Conservation (phyloP, 352 stramenopile genomes). For the Phytophthora crassamura region DNA sequence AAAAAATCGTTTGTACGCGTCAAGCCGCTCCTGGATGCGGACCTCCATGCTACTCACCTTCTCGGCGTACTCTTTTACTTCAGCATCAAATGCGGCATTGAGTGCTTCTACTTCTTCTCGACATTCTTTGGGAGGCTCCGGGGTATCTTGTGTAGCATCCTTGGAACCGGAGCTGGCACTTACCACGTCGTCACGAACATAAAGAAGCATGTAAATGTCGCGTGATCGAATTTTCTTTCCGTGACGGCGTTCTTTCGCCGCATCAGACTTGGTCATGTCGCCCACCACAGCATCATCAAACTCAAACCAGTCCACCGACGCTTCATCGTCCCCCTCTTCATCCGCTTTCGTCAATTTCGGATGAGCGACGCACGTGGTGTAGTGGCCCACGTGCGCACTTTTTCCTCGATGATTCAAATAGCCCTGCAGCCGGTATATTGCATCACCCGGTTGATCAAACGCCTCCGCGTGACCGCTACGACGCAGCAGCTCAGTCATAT, state of each 20-base stretch:
- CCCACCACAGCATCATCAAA: slow-evolving; percentile 87
- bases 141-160: not conserved
- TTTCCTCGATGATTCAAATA: slow-evolving; percentile 88
- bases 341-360: slow-evolving; percentile 26
- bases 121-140: slow-evolving; percentile 41
- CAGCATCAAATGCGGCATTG: slow-evolving; percentile 59
- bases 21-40: slow-evolving; percentile 55
- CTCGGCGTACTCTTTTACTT: slow-evolving; percentile 54
- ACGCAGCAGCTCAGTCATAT: slow-evolving; percentile 74
- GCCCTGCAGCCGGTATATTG: slow-evolving; percentile 72
- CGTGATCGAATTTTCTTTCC: slow-evolving; percentile 73
- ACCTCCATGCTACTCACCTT: slow-evolving; percentile 54
- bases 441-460: slow-evolving; percentile 47
- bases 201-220: slow-evolving; percentile 90
- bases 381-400: slow-evolving; percentile 85
- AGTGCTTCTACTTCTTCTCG: slow-evolving; percentile 55
- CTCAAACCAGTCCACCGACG: slow-evolving; percentile 69
- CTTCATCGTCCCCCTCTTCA: slow-evolving; percentile 8
- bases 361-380: slow-evolving; percentile 83
- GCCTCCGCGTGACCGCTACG: slow-evolving; percentile 47
- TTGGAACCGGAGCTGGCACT: not conserved
- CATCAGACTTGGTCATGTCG: slow-evolving; percentile 42
- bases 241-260: slow-evolving; percentile 46
- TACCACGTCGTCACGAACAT: slow-evolving; percentile 53
- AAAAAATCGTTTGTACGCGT: slow-evolving; percentile 72